Evolutionary conservation across 305 asterid genomes (phyloP), one percentile per base, ranked within the genome.

Genomic region (Andrographis paniculata): DNA sequence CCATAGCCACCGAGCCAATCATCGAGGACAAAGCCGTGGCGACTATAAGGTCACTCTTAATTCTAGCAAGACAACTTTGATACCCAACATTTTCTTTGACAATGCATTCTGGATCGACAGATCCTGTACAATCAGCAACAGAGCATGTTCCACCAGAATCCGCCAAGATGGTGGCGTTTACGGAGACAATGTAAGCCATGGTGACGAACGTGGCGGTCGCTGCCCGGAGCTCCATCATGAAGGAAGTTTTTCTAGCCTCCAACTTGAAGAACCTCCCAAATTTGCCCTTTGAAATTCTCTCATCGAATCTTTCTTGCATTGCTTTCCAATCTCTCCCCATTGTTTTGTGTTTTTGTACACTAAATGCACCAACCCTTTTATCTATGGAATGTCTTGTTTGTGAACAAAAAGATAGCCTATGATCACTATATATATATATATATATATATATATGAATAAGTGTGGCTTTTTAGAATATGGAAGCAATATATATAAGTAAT

Each of bases 181-280:
- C 85, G 14, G 75, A 66, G 56, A 83, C 77, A 18, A 83, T 79
- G 53, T 83, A 79, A 0, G 80, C 94, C 94, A 83, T 83, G 42
- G 92, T 83, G 48, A 83, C 76, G 40, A 83, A 79, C 2, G 91
- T 83, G 17, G 94, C 78, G 0, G 94, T 79, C 16, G 75, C 91
- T 4, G 94, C 91, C 0, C 82, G 71, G 8, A 80, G 20, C 45
- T 83, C 94, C 22, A 38, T 52, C 2, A 74, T 62, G 39, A 79
- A 74, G 38, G 67, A 47, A 47, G 61, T 77, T 31, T 73, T 77
- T 53, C 92, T 70, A 1, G 65, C 52, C 36, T 77, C 80, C 31
- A 83, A 35, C 65, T 77, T 83, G 79, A 83, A 79, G 65, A 52
- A 79, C 40, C 44, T 72, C 2, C 94, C 92, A 8, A 75, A 28